Percentiles rank a stretch among this genome's conserved stretches.
phyloP scores from a whole-genome alignment of 2,329 filamentous ascomycete species.

The Ascochyta lentis region DNA sequence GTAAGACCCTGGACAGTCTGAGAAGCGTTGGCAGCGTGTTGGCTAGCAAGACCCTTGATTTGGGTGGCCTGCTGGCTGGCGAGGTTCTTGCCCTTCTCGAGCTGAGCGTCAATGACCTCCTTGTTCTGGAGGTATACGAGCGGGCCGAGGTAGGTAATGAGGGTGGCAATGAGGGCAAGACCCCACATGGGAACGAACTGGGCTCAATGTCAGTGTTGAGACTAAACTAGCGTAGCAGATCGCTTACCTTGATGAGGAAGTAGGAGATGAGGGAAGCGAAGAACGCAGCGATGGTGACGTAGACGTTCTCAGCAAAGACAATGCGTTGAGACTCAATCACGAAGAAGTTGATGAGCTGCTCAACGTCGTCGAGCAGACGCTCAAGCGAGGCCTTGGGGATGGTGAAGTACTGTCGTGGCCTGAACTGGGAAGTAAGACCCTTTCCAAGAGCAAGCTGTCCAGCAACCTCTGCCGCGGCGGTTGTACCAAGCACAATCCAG shows the following conservation, averaged over 20 bases:
- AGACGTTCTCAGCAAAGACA: slow-evolving; percentile 70
- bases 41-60: slow-evolving; percentile 64
- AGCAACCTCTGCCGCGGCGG: slow-evolving; percentile 63
- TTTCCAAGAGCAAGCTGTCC: slow-evolving; percentile 63
- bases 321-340: slow-evolving; percentile 72
- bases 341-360: slow-evolving; percentile 72
- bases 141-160: slow-evolving; percentile 64
- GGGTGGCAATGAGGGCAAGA: slow-evolving; percentile 63
- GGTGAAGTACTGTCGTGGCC: slow-evolving; percentile 70
- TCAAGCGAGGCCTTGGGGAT: slow-evolving; percentile 70
- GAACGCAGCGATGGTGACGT: slow-evolving; percentile 66
- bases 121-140: slow-evolving; percentile 71
- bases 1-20: slow-evolving; percentile 65
- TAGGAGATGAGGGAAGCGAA: slow-evolving; percentile 64
- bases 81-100: slow-evolving; percentile 61
- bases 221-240: neutral
- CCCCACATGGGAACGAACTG: slow-evolving; percentile 69
- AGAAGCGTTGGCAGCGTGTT: slow-evolving; percentile 65
- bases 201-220: neutral
- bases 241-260: slow-evolving; percentile 63
- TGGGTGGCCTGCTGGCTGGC: slow-evolving; percentile 66
- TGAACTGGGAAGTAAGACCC: slow-evolving; percentile 66
- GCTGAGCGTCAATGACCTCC: slow-evolving; percentile 67
- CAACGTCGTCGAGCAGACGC: slow-evolving; percentile 65
- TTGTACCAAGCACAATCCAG: slow-evolving; percentile 66